Percentiles rank a stretch among this genome's conserved stretches.
phyloP scores from a whole-genome alignment of 108 stramenopile species.

The Nitzschia palea region DNA sequence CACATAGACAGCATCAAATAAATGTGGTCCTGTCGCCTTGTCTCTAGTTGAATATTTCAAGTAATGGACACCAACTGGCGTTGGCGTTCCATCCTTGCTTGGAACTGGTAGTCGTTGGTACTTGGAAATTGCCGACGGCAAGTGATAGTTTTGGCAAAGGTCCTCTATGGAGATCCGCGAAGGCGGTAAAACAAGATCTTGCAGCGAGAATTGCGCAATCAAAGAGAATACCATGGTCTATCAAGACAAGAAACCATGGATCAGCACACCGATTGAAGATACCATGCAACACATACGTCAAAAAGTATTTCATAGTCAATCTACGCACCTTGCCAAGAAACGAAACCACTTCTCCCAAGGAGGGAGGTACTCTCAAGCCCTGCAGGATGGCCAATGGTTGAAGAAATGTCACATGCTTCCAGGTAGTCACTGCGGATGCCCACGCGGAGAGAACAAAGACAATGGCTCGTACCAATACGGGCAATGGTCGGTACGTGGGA shows the following conservation, averaged over 20 bases:
- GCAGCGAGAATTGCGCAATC: slow-evolving; percentile 32
- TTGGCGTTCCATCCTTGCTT: neutral
- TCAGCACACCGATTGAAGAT: neutral
- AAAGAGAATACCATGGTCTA: slow-evolving; percentile 20
- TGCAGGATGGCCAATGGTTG: slow-evolving; percentile 1
- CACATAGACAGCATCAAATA: slow-evolving; percentile 52
- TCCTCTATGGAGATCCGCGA: slow-evolving; percentile 53
- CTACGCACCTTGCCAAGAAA: slow-evolving; percentile 21
- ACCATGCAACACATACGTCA: neutral
- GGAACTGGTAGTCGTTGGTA: slow-evolving; percentile 27
- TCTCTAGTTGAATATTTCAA: slow-evolving; percentile 10
- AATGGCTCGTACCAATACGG: slow-evolving; percentile 17
- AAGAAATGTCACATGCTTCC: slow-evolving; percentile 13
- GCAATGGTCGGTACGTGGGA: slow-evolving; percentile 54
- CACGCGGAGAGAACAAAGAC: slow-evolving; percentile 15
- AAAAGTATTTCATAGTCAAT: neutral
- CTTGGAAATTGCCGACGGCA: slow-evolving; percentile 63
- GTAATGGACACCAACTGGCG: slow-evolving; percentile 57
- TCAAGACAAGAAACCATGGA: neutral
- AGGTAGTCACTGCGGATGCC: slow-evolving; percentile 15
- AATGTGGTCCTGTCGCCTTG: neutral
- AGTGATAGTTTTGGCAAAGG: slow-evolving; percentile 40
- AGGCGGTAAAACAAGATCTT: slow-evolving; percentile 58
- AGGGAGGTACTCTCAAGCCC: slow-evolving; percentile 1
- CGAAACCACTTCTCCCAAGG: neutral